phyloP scores from a whole-genome alignment of 768 basidiomycete species.

The Mycena venus region DNA sequence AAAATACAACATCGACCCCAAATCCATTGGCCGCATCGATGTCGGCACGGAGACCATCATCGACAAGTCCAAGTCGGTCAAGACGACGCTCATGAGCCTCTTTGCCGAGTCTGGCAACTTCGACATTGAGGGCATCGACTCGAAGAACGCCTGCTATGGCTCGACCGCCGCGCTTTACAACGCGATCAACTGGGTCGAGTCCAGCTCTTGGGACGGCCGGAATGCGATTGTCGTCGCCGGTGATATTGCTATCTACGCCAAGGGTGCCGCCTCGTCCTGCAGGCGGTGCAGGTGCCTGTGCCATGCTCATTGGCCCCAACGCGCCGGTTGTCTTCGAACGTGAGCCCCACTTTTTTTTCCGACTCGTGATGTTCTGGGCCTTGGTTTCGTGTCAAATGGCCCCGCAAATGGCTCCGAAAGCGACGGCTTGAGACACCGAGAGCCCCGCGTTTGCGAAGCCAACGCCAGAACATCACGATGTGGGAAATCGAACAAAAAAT shows the following conservation, averaged over 20 bases:
- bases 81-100: conserved; percentile 98
- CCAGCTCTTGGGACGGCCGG: conserved; percentile 95
- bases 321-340: conserved; percentile 96
- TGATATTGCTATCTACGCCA: conserved; percentile 98
- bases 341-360: conserved; percentile 57
- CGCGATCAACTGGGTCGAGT: conserved; percentile 98
- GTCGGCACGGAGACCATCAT: conserved; percentile 99
- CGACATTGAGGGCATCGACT: conserved; percentile 99
- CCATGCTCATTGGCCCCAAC: conserved; percentile 95
- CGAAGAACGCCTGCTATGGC: conserved; percentile 99
- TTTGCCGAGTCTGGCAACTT: conserved; percentile 93
- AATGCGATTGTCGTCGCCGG: conserved; percentile 97
- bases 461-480: background rate
- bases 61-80: conserved; percentile 99
- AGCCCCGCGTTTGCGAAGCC: background rate
- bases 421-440: no score
- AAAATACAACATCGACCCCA: conserved; percentile 96
- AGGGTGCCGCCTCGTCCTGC: conserved; percentile 95
- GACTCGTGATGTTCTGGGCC: background rate
- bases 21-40: conserved; percentile 96
- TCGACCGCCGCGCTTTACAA: conserved; percentile 99
- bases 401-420: no score
- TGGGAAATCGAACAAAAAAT: background rate
- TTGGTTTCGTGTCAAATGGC: background rate
- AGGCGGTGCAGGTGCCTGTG: conserved; percentile 96